Evolutionary conservation across 2,329 filamentous ascomycete genomes (phyloP).

Genomic region (Fusarium hostae): DNA sequence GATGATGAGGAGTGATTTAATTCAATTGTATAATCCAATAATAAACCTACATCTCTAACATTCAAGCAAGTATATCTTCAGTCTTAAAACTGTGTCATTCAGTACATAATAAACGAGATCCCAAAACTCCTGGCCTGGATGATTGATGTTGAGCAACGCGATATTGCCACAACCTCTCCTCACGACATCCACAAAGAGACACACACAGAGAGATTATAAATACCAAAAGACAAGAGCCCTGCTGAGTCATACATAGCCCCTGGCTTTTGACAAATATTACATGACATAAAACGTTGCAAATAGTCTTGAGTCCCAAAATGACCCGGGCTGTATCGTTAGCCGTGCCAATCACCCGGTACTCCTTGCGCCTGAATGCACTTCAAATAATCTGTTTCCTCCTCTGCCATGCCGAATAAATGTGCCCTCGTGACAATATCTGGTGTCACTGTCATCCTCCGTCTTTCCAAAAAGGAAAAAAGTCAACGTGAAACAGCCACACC

Average conservation of each 20-base stretch:
- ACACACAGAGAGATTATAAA: slow-evolving; percentile 20
- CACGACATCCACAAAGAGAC: background rate
- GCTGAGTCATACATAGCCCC: slow-evolving; percentile 13
- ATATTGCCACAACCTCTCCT: slow-evolving; percentile 19
- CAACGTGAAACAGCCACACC: slow-evolving; percentile 11
- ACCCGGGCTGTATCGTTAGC: slow-evolving; percentile 20
- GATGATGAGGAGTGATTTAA: background rate
- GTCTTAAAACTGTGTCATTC: slow-evolving; percentile 21
- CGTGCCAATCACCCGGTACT: slow-evolving; percentile 36
- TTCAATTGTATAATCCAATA: background rate
- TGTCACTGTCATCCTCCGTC: background rate
- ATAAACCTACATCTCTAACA: background rate
- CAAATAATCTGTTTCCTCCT: slow-evolving; percentile 16
- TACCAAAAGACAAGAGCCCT: slow-evolving; percentile 32
- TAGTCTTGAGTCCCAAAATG: slow-evolving; percentile 28
- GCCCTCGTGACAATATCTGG: background rate
- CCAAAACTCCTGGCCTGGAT: slow-evolving; percentile 42
- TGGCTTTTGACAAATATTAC: slow-evolving; percentile 38
- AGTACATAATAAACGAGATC: slow-evolving; percentile 25
- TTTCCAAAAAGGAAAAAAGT: slow-evolving; percentile 29
- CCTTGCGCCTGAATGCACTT: slow-evolving; percentile 43
- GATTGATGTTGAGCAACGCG: slow-evolving; percentile 36
- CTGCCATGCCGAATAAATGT: slow-evolving; percentile 3
- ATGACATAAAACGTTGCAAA: slow-evolving; percentile 36
- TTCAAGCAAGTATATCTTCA: background rate